Evolutionary conservation across 2,329 filamentous ascomycete species (phyloP), one percentile per base, ranked within the genome.

Genomic region (Fusarium sp.): DNA sequence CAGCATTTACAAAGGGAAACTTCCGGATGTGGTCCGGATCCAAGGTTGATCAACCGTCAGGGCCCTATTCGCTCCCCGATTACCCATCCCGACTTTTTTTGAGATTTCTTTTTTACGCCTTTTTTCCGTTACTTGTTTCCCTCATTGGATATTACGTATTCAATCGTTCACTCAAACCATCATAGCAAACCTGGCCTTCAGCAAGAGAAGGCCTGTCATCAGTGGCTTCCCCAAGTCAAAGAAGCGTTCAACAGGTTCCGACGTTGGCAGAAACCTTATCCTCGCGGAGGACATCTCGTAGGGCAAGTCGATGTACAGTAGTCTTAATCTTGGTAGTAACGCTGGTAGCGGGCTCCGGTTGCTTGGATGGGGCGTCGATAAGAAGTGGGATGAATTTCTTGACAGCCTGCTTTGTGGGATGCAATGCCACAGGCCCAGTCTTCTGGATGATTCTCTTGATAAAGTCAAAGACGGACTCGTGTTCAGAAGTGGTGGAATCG

Each of bases 401-500:
- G 6, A 71, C 64, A 20, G 47, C 47, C 5, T 67, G 52, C 29
- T 71, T 73, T 11, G 70, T 57, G 2, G 65, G 42, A 2, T 67
- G 40, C 22, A 76, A 56, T 3, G 62, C 64, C 10, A 56, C 10
- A 4, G 70, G 67, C 0, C 67, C 64, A 6, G 31, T 24, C 13
- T 31, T 57, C 45, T 76, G 72, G 13, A 73, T 58, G 0, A 63
- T 20, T 6, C 29, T 62, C 62, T 75, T 76, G 31, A 72, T 40
- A 14, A 67, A 75, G 47, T 76, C 72, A 13, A 75, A 69, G 6
- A 77, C 18, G 14, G 5, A 35, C 16, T 75, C 72, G 0, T 18
- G 29, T 2, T 62, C 27, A 14, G 45, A 8, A 1, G 9, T 7
- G 2, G 45, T 45, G 1, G 16, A 8, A 11, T 66, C 40, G 6